A percentile compares a stretch with the other conserved stretches of the same genome.
Evolutionary conservation across 306 rosid species (phyloP).

Genomic region (Quercus bicolor): DNA sequence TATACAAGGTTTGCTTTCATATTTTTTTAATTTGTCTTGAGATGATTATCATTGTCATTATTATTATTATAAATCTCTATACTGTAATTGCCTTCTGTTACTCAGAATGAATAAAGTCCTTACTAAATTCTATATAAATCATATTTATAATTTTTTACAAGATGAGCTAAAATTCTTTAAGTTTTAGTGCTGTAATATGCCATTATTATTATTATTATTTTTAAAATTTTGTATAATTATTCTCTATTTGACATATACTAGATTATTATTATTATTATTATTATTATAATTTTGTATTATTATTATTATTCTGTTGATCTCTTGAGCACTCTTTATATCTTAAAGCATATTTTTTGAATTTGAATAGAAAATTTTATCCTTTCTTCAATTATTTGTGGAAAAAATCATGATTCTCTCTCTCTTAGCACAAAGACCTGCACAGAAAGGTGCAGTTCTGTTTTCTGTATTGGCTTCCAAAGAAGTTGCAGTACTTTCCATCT

Average conservation of each 20-base stretch:
- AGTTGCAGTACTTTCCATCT: neutral
- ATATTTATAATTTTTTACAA: neutral
- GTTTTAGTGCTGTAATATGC: neutral
- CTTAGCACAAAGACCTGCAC: neutral
- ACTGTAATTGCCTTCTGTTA: neutral
- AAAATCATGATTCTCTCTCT: too few species aligned
- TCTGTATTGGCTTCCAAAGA: neutral
- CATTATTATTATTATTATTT: neutral
- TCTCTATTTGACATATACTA: neutral
- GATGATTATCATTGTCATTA: constrained; percentile 3
- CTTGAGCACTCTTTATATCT: neutral
- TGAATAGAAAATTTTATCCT: neutral
- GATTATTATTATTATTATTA: too few species aligned
- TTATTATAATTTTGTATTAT: too few species aligned
- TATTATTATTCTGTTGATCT: neutral
- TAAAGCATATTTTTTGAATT: neutral
- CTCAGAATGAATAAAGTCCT: neutral
- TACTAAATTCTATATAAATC: neutral
- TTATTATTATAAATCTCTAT: constrained; percentile 8
- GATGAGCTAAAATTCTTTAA: neutral
- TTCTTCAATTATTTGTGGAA: neutral
- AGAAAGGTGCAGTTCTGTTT: neutral
- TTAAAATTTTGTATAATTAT: too few species aligned
- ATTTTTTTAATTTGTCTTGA: constrained; percentile 7
- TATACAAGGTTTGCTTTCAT: constrained; percentile 59